Conservation (phyloP, 1,284 basidiomycete genomes). For the Puccinia hordei region DNA sequence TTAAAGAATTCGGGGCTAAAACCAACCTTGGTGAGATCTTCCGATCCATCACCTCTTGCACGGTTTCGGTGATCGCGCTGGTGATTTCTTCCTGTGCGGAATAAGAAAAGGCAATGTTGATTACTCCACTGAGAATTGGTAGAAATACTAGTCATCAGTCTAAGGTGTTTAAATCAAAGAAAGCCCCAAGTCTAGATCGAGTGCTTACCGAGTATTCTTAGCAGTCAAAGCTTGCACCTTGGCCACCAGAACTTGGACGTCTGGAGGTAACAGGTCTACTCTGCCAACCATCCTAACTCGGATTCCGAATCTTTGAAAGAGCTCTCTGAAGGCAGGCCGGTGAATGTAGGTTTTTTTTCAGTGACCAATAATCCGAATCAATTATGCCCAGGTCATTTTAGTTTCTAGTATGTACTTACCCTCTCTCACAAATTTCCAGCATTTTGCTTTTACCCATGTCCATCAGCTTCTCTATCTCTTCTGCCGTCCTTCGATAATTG, state of each 20-base stretch:
- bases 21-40: conserved; percentile 8
- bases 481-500: conserved; percentile 85
- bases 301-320: conserved; percentile 79
- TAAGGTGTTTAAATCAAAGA: too few species aligned
- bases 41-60: conserved; percentile 22
- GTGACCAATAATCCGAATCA: not conserved
- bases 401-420: conserved; percentile 56
- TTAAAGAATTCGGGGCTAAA: not conserved
- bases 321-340: conserved; percentile 59
- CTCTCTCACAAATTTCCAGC: conserved; percentile 76
- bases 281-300: conserved; percentile 81
- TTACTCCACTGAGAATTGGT: conserved; percentile 68
- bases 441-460: conserved; percentile 79
- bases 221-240: conserved; percentile 79
- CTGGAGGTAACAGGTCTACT: conserved; percentile 72
- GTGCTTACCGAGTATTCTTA: conserved; percentile 69
- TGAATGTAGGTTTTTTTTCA: not conserved
- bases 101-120: conserved; percentile 96
- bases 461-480: conserved; percentile 89
- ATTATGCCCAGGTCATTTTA: not conserved
- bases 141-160: not conserved
- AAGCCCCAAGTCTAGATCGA: not conserved
- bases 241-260: conserved; percentile 71
- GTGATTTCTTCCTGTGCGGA: conserved; percentile 88
- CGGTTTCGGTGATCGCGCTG: conserved; percentile 65